Evolutionary conservation across 768 basidiomycete species (phyloP).

Genomic region (Trametes elegans): DNA sequence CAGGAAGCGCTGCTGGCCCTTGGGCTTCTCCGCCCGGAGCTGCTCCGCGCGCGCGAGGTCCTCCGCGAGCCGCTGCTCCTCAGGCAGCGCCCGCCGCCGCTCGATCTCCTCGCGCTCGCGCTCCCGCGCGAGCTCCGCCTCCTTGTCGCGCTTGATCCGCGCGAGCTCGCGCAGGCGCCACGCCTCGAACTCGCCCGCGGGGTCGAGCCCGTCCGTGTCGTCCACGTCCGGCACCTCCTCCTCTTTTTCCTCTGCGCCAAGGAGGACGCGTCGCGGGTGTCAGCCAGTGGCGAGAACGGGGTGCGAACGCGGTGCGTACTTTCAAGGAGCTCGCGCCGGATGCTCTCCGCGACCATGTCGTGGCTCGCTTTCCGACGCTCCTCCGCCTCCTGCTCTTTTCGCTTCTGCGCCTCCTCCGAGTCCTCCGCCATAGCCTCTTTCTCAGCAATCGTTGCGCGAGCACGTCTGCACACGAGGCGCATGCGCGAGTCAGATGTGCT

Average conservation of each 20-base stretch:
- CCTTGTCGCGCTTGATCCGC: constrained; percentile 93
- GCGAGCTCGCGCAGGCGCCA: constrained; percentile 93
- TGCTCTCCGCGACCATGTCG: constrained; percentile 91
- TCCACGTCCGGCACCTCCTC: constrained; percentile 84
- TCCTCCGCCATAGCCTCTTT: constrained; percentile 66
- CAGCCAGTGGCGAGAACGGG: background rate
- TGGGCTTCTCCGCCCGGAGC: constrained; percentile 81
- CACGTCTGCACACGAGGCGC: constrained; percentile 51
- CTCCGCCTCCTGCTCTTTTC: constrained; percentile 73
- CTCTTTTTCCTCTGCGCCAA: constrained; percentile 79
- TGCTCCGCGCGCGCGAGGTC: constrained; percentile 86
- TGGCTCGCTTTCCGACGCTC: constrained; percentile 87
- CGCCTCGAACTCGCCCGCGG: constrained; percentile 87
- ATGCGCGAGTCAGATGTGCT: background rate
- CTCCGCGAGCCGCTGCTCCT: constrained; percentile 89
- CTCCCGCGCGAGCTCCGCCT: constrained; percentile 78
- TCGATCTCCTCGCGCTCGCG: constrained; percentile 91
- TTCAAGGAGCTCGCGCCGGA: constrained; percentile 85
- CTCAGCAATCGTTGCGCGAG: constrained; percentile 69
- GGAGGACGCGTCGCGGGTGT: background rate
- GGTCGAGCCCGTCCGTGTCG: constrained; percentile 92
- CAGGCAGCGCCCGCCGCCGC: constrained; percentile 86
- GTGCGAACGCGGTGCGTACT: constrained; percentile 59
- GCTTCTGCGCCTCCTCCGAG: constrained; percentile 69
- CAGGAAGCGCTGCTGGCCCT: constrained; percentile 88